These are phyloP conservation scores for Lodderomyces pseudojiufengensis DNA, from an alignment of 1,139 yeast species.

Conservation along the genomic window DNA sequence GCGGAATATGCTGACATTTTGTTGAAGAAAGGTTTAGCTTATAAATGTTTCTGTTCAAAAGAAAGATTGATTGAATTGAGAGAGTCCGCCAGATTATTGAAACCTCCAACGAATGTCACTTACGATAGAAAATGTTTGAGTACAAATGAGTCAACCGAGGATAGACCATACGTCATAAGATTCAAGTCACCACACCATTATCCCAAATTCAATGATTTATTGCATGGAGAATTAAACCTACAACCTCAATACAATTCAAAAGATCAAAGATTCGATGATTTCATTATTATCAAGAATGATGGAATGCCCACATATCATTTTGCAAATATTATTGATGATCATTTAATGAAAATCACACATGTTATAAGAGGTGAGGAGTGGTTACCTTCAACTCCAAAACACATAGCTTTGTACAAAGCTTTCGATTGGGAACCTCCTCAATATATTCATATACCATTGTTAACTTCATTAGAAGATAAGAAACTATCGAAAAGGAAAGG, in stretches of 20 bases:
- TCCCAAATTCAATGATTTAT: slow-evolving; percentile 62
- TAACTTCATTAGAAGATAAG: slow-evolving; percentile 72
- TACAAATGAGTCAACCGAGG: slow-evolving; percentile 21
- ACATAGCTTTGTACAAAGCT: slow-evolving; percentile 78
- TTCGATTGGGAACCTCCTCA: slow-evolving; percentile 84
- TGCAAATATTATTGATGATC: slow-evolving; percentile 95
- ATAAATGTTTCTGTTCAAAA: slow-evolving; percentile 80
- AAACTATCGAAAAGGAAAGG: slow-evolving; percentile 85
- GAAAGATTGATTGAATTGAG: slow-evolving; percentile 68
- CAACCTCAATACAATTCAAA: slow-evolving; percentile 73
- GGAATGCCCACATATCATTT: slow-evolving; percentile 94
- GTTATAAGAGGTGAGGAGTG: slow-evolving; percentile 97
- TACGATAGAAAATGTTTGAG: slow-evolving; percentile 78
- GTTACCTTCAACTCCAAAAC: slow-evolving; percentile 95
- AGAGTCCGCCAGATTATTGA: slow-evolving; percentile 66
- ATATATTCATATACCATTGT: slow-evolving; percentile 84
- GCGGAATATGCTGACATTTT: slow-evolving; percentile 51
- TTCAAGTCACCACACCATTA: slow-evolving; percentile 69
- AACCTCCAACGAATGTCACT: slow-evolving; percentile 89
- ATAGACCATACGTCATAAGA: slow-evolving; percentile 45
- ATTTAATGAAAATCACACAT: slow-evolving; percentile 86
- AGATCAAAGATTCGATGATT: slow-evolving; percentile 85
- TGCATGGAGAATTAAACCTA: slow-evolving; percentile 72
- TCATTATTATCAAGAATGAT: slow-evolving; percentile 83
- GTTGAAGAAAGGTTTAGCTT: slow-evolving; percentile 67